Evolutionary conservation across 2,329 filamentous ascomycete genomes (phyloP), one percentile per base, ranked within the genome.

Genomic region (Colletotrichum lindemuthianum): DNA sequence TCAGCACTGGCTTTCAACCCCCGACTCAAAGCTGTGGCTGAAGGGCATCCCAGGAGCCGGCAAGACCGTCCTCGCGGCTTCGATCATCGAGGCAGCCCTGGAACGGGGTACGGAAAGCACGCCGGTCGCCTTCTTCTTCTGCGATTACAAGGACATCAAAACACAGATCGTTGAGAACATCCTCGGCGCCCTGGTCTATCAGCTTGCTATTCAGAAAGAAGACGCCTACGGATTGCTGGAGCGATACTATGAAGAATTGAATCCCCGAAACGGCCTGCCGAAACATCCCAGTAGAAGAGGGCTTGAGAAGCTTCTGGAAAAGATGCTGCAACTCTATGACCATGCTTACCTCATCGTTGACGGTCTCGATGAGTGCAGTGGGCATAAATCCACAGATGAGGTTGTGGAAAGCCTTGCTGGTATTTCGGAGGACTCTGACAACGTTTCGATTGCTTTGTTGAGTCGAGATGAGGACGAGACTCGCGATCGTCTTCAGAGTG

Each of bases 161-260:
- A 63, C 54, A 2, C 54, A 59, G 0, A 10, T 2, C 1, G 9
- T 37, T 3, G 43, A 47, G 2, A 48, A 1, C 11, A 43, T 63
- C 6, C 6, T 63, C 0, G 24, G 54, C 1, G 41, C 47, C 1
- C 41, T 63, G 1, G 34, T 32, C 1, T 59, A 52, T 0, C 60
- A 63, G 8, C 40, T 63, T 34, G 8, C 60, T 4, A 52, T 52
- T 10, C 60, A 63, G 8, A 59, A 52, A 6, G 60, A 59, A 32
- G 12, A 36, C 1, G 60, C 60, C 2, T 63, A 33, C 1, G 1
- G 10, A 3, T 51, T 45, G 11, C 40, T 63, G 1, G 36, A 59
- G 2, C 7, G 6, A 4, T 37, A 52, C 13, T 53, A 59, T 0
- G 0, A 36, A 0, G 60, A 63, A 6, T 4, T 63, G 0, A 11